A percentile compares a stretch with the other conserved stretches of the same genome.
phyloP scores from a whole-genome alignment of 495 filamentous ascomycete species.

The Podospora sp. region DNA sequence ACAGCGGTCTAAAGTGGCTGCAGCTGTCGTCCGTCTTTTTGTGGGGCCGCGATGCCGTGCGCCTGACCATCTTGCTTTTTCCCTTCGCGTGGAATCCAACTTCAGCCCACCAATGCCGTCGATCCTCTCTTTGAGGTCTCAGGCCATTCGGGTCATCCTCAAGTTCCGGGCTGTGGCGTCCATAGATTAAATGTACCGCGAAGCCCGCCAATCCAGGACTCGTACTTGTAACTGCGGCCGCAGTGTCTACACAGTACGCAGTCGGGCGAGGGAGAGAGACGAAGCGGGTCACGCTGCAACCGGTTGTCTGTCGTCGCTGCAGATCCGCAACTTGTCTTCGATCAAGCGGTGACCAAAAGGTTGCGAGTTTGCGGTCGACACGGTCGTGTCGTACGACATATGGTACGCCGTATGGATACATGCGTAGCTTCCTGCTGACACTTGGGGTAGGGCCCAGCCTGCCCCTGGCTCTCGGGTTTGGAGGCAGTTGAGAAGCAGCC shows the following conservation, averaged over 20 bases:
- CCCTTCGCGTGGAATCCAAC: constrained; percentile 5
- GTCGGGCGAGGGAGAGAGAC: not conserved
- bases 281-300: not conserved
- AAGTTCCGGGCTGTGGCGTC: not conserved
- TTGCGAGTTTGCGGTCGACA: not conserved
- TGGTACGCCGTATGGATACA: not conserved
- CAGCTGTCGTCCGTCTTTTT: constrained; percentile 10
- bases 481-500: constrained; percentile 2
- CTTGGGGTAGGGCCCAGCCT: not conserved
- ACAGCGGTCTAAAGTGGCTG: constrained; percentile 7
- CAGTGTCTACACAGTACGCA: not conserved
- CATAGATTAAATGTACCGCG: not conserved
- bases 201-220: not conserved
- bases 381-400: not conserved
- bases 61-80: constrained; percentile 30
- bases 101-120: constrained; percentile 8
- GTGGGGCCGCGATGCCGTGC: constrained; percentile 26
- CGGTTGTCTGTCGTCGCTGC: no score
- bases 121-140: not conserved
- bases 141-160: not conserved
- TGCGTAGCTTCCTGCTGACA: not conserved
- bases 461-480: constrained; percentile 5
- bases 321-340: not conserved
- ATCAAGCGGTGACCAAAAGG: not conserved
- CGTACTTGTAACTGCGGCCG: not conserved